These are phyloP conservation scores for Penicillium mononematosum DNA, from an alignment of 495 filamentous ascomycete genomes.

Conservation along the genomic window DNA sequence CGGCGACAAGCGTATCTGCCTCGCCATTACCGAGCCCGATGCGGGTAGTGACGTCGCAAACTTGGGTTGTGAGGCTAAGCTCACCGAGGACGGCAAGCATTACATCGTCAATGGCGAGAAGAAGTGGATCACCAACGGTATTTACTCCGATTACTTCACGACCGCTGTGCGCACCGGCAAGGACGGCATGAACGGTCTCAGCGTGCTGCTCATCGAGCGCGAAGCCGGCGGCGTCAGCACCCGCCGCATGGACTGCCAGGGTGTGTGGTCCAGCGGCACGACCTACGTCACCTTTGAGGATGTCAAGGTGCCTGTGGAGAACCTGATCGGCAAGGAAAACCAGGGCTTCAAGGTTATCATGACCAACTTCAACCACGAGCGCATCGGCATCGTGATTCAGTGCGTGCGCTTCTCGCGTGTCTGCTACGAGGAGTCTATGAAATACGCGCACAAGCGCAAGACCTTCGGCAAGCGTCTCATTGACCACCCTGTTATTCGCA, in stretches of 20 bases:
- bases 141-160: conserved; percentile 97
- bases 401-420: conserved; percentile 93
- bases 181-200: conserved; percentile 85
- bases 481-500: conserved; percentile 94
- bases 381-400: conserved; percentile 98
- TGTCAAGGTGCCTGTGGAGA: conserved; percentile 97
- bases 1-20: conserved; percentile 94
- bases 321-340: conserved; percentile 96
- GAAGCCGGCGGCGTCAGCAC: conserved; percentile 80
- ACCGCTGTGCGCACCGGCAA: conserved; percentile 88
- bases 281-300: conserved; percentile 98
- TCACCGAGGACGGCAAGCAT: conserved; percentile 90
- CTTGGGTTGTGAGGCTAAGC: conserved; percentile 90
- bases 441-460: conserved; percentile 92
- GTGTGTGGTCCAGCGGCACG: conserved; percentile 91
- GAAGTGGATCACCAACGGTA: conserved; percentile 99
- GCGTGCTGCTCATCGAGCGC: conserved; percentile 85
- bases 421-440: conserved; percentile 93
- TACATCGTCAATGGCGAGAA: conserved; percentile 99
- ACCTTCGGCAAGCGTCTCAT: conserved; percentile 96
- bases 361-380: conserved; percentile 99
- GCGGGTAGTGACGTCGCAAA: conserved; percentile 89
- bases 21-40: conserved; percentile 82
- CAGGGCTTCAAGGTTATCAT: conserved; percentile 98
- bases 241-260: conserved; percentile 96